Evolutionary conservation across 2,329 filamentous ascomycete species (phyloP), one percentile per base, ranked within the genome.

Genomic region (Beauveria sp.): DNA sequence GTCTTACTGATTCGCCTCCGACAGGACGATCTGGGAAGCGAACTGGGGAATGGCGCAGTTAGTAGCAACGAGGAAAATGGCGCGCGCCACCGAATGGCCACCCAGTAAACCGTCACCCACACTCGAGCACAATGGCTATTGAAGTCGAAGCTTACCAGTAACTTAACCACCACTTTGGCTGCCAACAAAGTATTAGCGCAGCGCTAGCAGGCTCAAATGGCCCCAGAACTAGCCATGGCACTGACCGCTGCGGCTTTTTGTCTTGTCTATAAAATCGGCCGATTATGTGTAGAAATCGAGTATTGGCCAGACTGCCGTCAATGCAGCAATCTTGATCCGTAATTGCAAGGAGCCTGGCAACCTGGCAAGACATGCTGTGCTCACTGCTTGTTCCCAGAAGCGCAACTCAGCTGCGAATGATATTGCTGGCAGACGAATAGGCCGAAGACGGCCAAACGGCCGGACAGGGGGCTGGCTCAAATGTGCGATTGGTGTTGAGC

Each of bases 1-100:
- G 74, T 77, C 74, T 76, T 67, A 72, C 67, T 71, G 64, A 56
- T 57, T 64, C 54, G 62, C 63, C 69, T 72, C 73, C 70, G 69
- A 75, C 66, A 74, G 74, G 72, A 51, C 70, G 63, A 72, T 72
- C 67, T 69, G 61, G 49, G 38, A 38, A 49, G 30, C 45, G 34
- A 52, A 59, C 22, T 52, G 57, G 47, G 47, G 57, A 16, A 50
- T 34, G 45, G 38, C 24, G 38, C 47, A 52, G 47, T 52, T 50
- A n/a, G 45, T 10, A 47, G 28, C 20, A n/a, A 24, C 28, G 6
- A 47, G 46, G 46, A 45, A 49, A 59, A 52, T 59, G 38, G 57
- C 38, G 57, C 24, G 45, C 57, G 47, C 57, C 57, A 59, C 46
- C 12, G 43, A 24, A 34, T 56, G 12, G 24, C 26, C 42, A 26